Evolutionary conservation across 805 yeast species (phyloP), one percentile per base, ranked within the genome.

Genomic region (Suhomyces vadensis): DNA sequence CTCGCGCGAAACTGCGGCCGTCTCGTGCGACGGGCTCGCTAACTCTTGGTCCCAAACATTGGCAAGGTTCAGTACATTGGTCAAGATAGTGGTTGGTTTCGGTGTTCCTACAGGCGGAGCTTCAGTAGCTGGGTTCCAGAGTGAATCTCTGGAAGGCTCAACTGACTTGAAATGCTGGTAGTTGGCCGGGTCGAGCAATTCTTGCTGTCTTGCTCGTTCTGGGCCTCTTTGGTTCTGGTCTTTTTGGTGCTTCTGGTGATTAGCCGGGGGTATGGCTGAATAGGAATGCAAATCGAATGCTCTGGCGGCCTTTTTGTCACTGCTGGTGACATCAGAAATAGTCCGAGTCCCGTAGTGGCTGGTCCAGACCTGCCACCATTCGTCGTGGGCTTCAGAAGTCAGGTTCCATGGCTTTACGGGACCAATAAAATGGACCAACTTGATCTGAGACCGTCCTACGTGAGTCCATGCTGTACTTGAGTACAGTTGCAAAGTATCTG

Each of bases 351-450:
- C 57, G 37, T 64, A 71, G 43, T 59, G 56, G 8, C 56, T 55
- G 25, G 52, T 50, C 75, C 74, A 71, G 11, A 55, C 53, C 14
- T 50, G 49, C 77, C 77, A 72, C 77, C 77, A 72, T 37, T 49
- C 55, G 25, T 48, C 49, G 44, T 61, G 63, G 21, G 59, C 46
- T 3, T 54, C 51, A 6, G 44, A 54, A 5, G 53, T 36, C 5
- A 56, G 39, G 14, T 52, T 68, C 83, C 87, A 79, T 0, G 87
- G 87, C 53, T 83, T 83, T 10, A 55, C 52, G 3, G 75, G 65
- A 0, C 92, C 92, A 49, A 86, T 85, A 55, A 77, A 86, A 60
- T 86, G 94, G 6, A 83, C 65, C 35, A 82, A 61, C 38, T 78
- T 81, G 35, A 79, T 71, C 44, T 61, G 60, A 6, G 62, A 50